Evolutionary conservation across 1,284 basidiomycete genomes (phyloP).

Genomic region (Fistulinella cinereoalba): DNA sequence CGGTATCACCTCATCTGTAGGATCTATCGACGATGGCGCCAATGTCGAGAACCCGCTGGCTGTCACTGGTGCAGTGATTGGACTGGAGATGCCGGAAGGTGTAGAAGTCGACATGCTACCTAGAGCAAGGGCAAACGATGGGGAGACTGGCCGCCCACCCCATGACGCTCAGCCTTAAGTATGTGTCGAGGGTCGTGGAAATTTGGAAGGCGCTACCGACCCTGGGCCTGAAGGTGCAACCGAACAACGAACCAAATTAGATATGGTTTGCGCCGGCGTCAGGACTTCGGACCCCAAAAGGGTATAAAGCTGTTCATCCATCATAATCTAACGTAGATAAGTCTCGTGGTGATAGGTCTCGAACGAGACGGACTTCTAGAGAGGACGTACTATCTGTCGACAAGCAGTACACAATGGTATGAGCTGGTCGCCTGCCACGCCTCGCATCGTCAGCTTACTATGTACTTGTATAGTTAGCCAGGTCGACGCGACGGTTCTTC

Average conservation of each 20-base stretch:
- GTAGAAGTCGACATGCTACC: slow-evolving; percentile 11
- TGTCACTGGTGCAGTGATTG: slow-evolving; percentile 9
- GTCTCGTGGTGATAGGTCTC: too few relatives aligned
- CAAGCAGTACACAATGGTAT: background rate
- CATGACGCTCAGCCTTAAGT: slow-evolving; percentile 4
- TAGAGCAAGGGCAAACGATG: background rate
- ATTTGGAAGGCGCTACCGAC: background rate
- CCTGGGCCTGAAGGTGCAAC: slow-evolving; percentile 5
- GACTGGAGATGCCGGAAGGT: slow-evolving; percentile 2
- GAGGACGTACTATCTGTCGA: background rate
- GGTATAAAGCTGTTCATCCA: background rate
- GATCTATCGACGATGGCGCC: background rate
- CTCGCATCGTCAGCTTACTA: too few relatives aligned
- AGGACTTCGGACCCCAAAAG: background rate
- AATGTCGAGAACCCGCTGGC: background rate
- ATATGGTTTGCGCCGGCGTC: background rate
- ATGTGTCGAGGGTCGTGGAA: background rate
- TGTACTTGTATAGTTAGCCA: too few relatives aligned
- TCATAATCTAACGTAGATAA: too few relatives aligned
- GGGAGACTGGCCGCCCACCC: background rate
- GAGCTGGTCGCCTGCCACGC: background rate
- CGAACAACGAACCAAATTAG: slow-evolving; percentile 3
- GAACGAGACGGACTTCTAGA: background rate
- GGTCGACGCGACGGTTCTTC: too few relatives aligned
- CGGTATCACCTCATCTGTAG: slow-evolving; percentile 33